These are phyloP conservation scores for Globisporangium emineosum DNA, from an alignment of 352 stramenopile genomes.

Conservation along the genomic window DNA sequence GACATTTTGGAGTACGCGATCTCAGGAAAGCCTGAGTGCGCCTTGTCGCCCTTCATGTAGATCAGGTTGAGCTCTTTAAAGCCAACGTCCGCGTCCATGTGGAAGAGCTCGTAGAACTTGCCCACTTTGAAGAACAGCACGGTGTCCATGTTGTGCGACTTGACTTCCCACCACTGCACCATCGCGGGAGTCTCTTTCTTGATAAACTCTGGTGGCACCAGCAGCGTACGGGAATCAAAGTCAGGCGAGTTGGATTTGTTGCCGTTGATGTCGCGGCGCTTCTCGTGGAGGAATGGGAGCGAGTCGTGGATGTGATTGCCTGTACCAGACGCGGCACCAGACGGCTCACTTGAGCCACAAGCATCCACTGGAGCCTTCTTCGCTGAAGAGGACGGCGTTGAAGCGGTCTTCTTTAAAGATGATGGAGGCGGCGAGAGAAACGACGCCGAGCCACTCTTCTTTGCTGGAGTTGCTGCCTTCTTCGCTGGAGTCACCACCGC, in stretches of 20 bases:
- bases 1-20: slow-evolving; percentile 97
- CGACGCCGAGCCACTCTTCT: slow-evolving; percentile 22
- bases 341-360: slow-evolving; percentile 9
- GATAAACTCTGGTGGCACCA: slow-evolving; percentile 85
- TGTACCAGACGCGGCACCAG: slow-evolving; percentile 45
- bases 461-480: slow-evolving; percentile 22
- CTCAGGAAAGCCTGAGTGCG: slow-evolving; percentile 98
- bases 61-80: slow-evolving; percentile 95
- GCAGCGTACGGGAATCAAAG: slow-evolving; percentile 93
- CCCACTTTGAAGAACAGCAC: slow-evolving; percentile 99
- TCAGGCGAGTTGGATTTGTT: slow-evolving; percentile 77
- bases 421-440: slow-evolving; percentile 35
- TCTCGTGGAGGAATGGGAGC: slow-evolving; percentile 85
- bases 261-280: slow-evolving; percentile 87
- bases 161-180: slow-evolving; percentile 99
- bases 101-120: slow-evolving; percentile 96
- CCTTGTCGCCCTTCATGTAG: slow-evolving; percentile 99
- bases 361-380: slow-evolving; percentile 24
- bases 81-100: slow-evolving; percentile 98
- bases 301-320: slow-evolving; percentile 90
- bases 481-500: slow-evolving; percentile 16
- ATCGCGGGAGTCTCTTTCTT: slow-evolving; percentile 94
- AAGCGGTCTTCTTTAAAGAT: slow-evolving; percentile 23
- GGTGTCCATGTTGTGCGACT: slow-evolving; percentile 96
- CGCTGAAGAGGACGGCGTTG: slow-evolving; percentile 10